These are phyloP conservation scores for Linum trigynum DNA, from an alignment of 345 rosid species.

Conservation along the genomic window DNA sequence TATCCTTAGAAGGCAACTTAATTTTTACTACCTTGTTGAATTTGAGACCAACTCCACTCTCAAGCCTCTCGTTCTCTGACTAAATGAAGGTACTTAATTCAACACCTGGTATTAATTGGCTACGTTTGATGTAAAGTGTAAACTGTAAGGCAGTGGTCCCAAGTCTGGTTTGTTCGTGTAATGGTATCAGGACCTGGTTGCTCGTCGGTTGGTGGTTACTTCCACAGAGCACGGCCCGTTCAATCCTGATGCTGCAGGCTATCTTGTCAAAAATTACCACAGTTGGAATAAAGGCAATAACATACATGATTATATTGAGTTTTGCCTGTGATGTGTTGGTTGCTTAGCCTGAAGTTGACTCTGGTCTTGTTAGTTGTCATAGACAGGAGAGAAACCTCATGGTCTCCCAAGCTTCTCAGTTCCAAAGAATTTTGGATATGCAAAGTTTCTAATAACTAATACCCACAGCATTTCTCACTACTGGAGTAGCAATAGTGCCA, in stretches of 20 bases:
- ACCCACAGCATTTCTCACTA: conserved; percentile 85
- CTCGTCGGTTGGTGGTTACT: conserved; percentile 35
- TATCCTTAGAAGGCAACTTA: too few relatives aligned
- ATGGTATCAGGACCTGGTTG: conserved; percentile 32
- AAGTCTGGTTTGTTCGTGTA: not conserved
- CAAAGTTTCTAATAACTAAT: conserved; percentile 42
- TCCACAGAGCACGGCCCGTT: conserved; percentile 35
- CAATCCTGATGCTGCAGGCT: conserved; percentile 19
- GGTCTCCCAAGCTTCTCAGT: conserved; percentile 89
- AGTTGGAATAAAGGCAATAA: conserved; percentile 32
- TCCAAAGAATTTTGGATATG: conserved; percentile 60
- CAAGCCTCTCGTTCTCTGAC: conserved; percentile 44
- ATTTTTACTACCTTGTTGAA: conserved; percentile 42
- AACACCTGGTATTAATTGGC: not conserved
- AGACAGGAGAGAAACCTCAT: conserved; percentile 97
- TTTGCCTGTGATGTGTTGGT: too few relatives aligned
- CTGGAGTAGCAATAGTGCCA: conserved; percentile 98
- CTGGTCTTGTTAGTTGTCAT: conserved; percentile 15
- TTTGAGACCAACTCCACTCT: conserved; percentile 25
- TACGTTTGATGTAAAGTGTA: not conserved
- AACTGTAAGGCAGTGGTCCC: not conserved
- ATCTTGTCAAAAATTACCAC: conserved; percentile 22
- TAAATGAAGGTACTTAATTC: conserved; percentile 30
- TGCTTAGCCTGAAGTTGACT: too few relatives aligned
- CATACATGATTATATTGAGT: too few relatives aligned